These are phyloP conservation scores for Beta macrorhiza DNA, from an alignment of 179 eudicot species.

Conservation along the genomic window DNA sequence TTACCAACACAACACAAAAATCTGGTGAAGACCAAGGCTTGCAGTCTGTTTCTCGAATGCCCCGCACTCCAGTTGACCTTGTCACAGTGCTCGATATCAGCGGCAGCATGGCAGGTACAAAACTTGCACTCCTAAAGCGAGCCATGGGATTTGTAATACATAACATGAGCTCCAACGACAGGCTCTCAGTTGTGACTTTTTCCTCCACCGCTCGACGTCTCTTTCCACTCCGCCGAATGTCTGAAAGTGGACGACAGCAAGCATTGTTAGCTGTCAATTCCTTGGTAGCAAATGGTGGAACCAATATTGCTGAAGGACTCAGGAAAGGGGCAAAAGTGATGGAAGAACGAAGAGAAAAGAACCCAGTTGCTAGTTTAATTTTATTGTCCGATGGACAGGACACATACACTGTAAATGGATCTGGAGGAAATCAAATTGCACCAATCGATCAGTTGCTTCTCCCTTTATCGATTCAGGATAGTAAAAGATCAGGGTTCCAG, in stretches of 20 bases:
- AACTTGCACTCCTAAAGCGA: slow-evolving; percentile 60
- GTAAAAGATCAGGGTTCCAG: slow-evolving; percentile 30
- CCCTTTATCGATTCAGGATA: slow-evolving; percentile 32
- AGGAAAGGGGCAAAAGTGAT: slow-evolving; percentile 63
- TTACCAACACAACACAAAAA: slow-evolving; percentile 30
- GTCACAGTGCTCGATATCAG: slow-evolving; percentile 69
- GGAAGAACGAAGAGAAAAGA: slow-evolving; percentile 47
- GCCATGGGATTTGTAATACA: slow-evolving; percentile 77
- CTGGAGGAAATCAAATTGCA: slow-evolving; percentile 27
- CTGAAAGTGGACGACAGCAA: slow-evolving; percentile 45
- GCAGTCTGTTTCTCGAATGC: slow-evolving; percentile 20
- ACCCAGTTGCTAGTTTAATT: slow-evolving; percentile 55
- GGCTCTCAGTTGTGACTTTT: slow-evolving; percentile 67
- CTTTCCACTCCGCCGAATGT: slow-evolving; percentile 57
- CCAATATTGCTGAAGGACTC: slow-evolving; percentile 65
- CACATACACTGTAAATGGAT: slow-evolving; percentile 46
- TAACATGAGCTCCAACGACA: slow-evolving; percentile 51
- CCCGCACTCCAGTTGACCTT: slow-evolving; percentile 64
- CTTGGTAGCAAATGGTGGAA: slow-evolving; percentile 59
- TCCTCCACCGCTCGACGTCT: slow-evolving; percentile 69
- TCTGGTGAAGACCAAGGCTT: neutral
- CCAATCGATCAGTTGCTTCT: slow-evolving; percentile 37
- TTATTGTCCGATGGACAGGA: slow-evolving; percentile 71
- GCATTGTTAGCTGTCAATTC: slow-evolving; percentile 57
- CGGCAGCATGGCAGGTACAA: slow-evolving; percentile 78